phyloP scores from a whole-genome alignment of 306 rosid species.

The Alnus rubra region DNA sequence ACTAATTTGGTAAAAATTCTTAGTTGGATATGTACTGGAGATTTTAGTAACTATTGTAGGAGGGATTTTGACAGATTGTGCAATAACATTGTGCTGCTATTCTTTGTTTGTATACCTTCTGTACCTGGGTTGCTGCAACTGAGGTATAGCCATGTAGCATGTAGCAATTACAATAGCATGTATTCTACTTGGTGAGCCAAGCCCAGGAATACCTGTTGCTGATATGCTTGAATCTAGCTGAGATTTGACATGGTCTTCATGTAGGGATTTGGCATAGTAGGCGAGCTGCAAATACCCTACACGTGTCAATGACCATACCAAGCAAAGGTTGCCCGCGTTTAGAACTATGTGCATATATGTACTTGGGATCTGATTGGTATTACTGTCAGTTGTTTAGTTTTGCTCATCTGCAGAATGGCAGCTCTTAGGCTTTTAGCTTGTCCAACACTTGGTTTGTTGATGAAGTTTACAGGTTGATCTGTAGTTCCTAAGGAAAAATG shows the following conservation, averaged over 20 bases:
- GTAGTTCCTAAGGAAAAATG: too few species aligned
- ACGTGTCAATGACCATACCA: neutral
- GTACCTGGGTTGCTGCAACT: neutral
- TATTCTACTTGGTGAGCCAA: neutral
- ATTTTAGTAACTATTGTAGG: neutral
- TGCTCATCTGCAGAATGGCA: neutral
- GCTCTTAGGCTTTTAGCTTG: neutral
- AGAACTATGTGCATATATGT: neutral
- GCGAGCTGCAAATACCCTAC: neutral
- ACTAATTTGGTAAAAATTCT: neutral
- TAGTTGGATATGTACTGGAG: slow-evolving; percentile 12
- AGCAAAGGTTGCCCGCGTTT: neutral
- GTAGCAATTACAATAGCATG: neutral
- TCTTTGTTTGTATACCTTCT: neutral
- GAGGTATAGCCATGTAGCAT: neutral
- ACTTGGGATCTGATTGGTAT: too few species aligned
- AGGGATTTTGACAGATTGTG: neutral
- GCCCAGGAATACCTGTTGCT: neutral
- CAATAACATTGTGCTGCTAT: neutral
- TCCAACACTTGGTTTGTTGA: neutral
- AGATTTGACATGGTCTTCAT: neutral
- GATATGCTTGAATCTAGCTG: neutral
- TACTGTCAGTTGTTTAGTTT: too few species aligned
- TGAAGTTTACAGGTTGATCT: neutral
- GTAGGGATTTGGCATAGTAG: neutral